Percentiles rank a stretch among this genome's conserved stretches.
phyloP scores from a whole-genome alignment of 768 basidiomycete genomes.

The Amanita exitialis region DNA sequence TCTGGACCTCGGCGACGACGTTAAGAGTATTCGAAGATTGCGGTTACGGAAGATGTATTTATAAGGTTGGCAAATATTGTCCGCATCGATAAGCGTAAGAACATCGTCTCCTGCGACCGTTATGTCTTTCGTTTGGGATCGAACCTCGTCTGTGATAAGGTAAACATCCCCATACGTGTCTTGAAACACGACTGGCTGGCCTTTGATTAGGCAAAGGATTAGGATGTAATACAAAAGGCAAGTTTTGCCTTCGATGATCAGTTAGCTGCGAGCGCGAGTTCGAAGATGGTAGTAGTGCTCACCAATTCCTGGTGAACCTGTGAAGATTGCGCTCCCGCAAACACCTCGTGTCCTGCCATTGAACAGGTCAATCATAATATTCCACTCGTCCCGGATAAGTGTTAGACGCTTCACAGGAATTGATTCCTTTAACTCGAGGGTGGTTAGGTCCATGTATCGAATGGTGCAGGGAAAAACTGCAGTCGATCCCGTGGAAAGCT shows the following conservation, averaged over 20 bases:
- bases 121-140: background rate
- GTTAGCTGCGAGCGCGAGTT: background rate
- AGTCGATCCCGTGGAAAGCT: background rate
- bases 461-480: background rate
- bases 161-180: background rate
- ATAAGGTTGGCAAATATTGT: background rate
- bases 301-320: conserved; percentile 3
- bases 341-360: background rate
- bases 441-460: conserved; percentile 1
- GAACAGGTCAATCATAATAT: background rate
- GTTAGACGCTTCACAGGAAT: background rate
- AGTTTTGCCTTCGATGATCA: conserved; percentile 4
- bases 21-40: conserved; percentile 2
- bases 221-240: background rate
- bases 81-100: conserved; percentile 1
- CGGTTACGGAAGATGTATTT: background rate
- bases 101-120: background rate
- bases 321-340: background rate
- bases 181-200: background rate
- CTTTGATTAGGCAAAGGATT: background rate
- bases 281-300: conserved; percentile 1
- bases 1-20: background rate
- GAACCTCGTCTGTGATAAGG: background rate
- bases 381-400: conserved; percentile 1
- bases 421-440: background rate